Evolutionary conservation across 176 grass and related monocot species (phyloP), one percentile per base, ranked within the genome.

Genomic region (Oryza meyeriana): DNA sequence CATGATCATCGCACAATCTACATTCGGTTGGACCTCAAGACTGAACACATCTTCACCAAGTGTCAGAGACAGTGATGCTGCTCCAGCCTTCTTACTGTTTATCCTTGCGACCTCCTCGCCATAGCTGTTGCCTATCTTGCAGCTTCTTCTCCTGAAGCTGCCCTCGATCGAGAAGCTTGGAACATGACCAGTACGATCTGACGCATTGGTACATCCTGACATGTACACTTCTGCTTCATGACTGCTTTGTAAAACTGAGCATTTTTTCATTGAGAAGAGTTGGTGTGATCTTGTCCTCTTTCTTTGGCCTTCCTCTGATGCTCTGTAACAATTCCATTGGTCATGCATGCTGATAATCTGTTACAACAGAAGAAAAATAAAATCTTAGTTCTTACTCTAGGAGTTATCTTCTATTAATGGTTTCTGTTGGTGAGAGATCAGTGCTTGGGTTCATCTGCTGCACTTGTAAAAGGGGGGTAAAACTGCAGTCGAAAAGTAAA

Each of bases 281-380:
- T 82, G 87, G 12, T 81, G 78, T 24, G 63, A 61, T 5, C 71
- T 76, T 40, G 50, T n/a, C 32, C 34, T 57, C 42, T 73, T 83
- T 28, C 45, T 27, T 2, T 74, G 73, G 25, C 58, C 18, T 83
- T 84, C 74, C 12, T 90, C 77, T 45, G 87, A 81, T 34, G 71
- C 61, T 61, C 33, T 88, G 85, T 89, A 97, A 29, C 85, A 88
- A 18, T 91, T 94, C 94, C 94, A 94, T 36, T 79, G 82, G 62
- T 92, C 92, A 44, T 90, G 92, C 87, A 94, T 92, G 89, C 89
- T 97, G 71, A 97, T 64, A 30, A 94, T 90, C 94, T 97, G 87
- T 72, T 11, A 9, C 11, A 3, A n/a, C 6, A 50, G 2, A 14
- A 64, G 3, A 14, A 18, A 10, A 24, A 1, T 27, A 3, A 8